Evolutionary conservation across 1,284 basidiomycete species (phyloP), one percentile per base, ranked within the genome.

Genomic region (Cutaneotrichosporon mucoides): DNA sequence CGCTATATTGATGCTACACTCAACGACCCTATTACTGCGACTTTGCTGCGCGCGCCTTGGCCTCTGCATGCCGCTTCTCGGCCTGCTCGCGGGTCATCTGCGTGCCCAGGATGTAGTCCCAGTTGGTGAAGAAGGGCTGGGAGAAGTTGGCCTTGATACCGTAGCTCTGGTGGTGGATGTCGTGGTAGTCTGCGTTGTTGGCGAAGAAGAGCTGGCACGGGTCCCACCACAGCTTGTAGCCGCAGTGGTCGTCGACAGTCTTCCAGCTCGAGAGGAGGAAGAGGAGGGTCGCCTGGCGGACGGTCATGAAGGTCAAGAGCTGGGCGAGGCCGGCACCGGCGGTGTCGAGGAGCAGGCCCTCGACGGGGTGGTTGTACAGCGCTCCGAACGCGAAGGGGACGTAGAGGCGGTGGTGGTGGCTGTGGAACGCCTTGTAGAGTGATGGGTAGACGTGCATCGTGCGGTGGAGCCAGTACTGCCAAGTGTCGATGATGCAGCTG

Each of bases 141-240:
- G 91, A 85, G 75, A 95, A 99, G 76, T 99, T 99, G 59, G 86
- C 89, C 79, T 97, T 96, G 79, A 98, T 90, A 3, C 96, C 95
- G 68, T 92, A 88, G 60, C 84, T 81, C 83, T 92, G 90, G 78
- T 98, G 95, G 75, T 99, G 95, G 62, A 99, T 96, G 77, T 98
- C 95, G 77, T 98, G 95, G 77, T 97, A 99, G 76, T 96, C 92
- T 2, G 93, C 90, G 73, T 92, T 96, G 76, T 99, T 99, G n/a
- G 84, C 82, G 62, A 88, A 91, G 57, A 97, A 70, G 67, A 91
- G 73, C 76, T 98, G 94, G 49, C 94, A 81, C 1, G 90, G 90
- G 73, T 96, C 94, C 79, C 88, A 92, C 55, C 92, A 92, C 24
- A 98, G 79, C 34, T 79, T 82, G 75, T 96, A 97, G 1, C 95